Base-by-base conservation (phyloP, 1,139 yeast species). In the Saccharomyces uvarum region DNA sequence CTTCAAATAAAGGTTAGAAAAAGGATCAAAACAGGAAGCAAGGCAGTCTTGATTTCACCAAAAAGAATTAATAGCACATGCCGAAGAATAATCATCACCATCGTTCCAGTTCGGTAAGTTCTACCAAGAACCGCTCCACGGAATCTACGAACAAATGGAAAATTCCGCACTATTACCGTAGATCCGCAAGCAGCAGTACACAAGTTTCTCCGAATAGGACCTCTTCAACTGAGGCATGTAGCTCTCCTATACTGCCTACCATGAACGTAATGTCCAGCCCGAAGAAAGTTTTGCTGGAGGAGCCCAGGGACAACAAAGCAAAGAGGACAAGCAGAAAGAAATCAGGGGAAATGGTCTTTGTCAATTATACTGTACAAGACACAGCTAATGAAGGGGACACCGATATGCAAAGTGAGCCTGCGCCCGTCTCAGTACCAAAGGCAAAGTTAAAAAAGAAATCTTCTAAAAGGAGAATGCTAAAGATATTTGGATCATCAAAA, bases 281-380 rank as follows among this genome's bases (percentile, higher is more conserved):
- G 14, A 66, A 62, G 55, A 66, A 64, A 54, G 59, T 67, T 13
- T 57, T 64, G 46, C 42, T 66, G 47, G 68, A 65, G 16, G 69
- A 65, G 28, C 57, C 61, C 3, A 55, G 55, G 48, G 59, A 56
- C 41, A 55, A 51, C 29, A 56, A 59, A 49, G 51, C 59, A 16
- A 57, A 62, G 51, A 56, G 59, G 47, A 61, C 57, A 50, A 47
- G 57, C 4, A 63, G 59, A 49, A 64, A 63, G 51, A 65, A 61
- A 31, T 31, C 33, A 48, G 65, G 65, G 11, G 65, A 62, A 47
- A 67, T 68, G 70, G 70, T 67, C 4, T 68, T 68, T 54, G 71
- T 68, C 11, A 68, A 68, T 55, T 68, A 67, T 53, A 67, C 70
- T 24, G 70, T 68, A 9, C 69, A 66, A 49, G 70, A 67, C 16